Conservation (phyloP, 2,329 filamentous ascomycete species). For the Trichoderma atrobrunneum region DNA sequence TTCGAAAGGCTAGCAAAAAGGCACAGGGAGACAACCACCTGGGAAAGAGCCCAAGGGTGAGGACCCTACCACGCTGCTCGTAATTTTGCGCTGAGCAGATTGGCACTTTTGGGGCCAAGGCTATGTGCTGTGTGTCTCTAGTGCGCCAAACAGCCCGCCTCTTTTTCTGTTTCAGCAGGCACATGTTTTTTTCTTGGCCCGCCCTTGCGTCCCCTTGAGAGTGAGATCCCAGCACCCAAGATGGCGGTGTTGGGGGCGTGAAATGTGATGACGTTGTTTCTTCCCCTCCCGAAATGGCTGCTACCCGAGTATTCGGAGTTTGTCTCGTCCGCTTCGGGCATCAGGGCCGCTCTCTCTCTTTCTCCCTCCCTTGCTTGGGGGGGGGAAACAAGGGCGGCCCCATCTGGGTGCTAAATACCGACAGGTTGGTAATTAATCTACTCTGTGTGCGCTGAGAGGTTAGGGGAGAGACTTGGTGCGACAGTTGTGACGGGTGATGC, state of each 20-base stretch:
- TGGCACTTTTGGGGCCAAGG: neutral
- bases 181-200: neutral
- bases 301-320: neutral
- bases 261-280: neutral
- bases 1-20: neutral
- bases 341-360: neutral
- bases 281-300: neutral
- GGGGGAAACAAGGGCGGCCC: neutral
- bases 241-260: neutral
- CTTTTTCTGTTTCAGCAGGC: neutral
- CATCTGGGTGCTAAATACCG: neutral
- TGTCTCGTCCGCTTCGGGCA: neutral
- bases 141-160: no score
- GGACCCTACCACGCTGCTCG: neutral
- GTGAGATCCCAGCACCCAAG: neutral
- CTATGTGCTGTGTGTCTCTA: neutral
- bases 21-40: neutral
- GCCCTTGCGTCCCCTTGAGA: neutral
- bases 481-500: neutral
- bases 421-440: neutral
- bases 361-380: neutral
- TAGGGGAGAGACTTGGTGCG: neutral
- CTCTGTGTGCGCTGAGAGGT: neutral
- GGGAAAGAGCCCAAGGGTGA: neutral
- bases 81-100: neutral